A percentile compares a stretch with the other conserved stretches of the same genome.
Evolutionary conservation across 2,329 filamentous ascomycete species (phyloP).

Genomic region (Akanthomyces lecanii): DNA sequence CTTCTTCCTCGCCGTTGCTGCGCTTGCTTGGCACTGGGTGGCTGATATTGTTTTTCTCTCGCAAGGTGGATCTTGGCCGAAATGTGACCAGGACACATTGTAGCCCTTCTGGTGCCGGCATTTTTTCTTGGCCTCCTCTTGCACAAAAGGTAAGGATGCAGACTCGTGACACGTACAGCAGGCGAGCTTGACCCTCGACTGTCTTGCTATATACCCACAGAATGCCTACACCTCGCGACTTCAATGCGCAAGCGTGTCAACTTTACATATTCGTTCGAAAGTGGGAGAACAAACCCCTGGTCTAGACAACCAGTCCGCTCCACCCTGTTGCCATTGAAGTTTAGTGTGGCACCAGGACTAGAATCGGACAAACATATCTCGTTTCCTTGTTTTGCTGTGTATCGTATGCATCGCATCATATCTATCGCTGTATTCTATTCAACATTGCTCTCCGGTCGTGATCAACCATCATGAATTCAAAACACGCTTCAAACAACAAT

Average conservation of each 20-base stretch:
- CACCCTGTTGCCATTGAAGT: constrained; percentile 57
- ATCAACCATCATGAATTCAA: constrained; percentile 12
- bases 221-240: constrained; percentile 58
- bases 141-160: constrained; percentile 9
- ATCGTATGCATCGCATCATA: not conserved
- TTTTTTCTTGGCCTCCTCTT: not conserved
- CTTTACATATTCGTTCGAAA: constrained; percentile 52
- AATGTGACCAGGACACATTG: not conserved
- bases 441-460: not conserved
- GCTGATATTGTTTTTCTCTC: not conserved
- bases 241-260: constrained; percentile 57
- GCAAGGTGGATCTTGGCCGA: not conserved
- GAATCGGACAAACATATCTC: constrained; percentile 54
- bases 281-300: constrained; percentile 60
- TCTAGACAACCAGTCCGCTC: constrained; percentile 66
- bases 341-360: constrained; percentile 59
- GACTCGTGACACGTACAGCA: not conserved
- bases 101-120: not conserved
- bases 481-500: not conserved
- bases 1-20: not conserved
- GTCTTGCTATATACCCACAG: constrained; percentile 41
- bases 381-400: not conserved
- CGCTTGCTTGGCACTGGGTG: not conserved
- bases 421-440: not conserved
- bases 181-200: constrained; percentile 1